Conservation (phyloP, 306 rosid species). For the Dryas octopetala region DNA sequence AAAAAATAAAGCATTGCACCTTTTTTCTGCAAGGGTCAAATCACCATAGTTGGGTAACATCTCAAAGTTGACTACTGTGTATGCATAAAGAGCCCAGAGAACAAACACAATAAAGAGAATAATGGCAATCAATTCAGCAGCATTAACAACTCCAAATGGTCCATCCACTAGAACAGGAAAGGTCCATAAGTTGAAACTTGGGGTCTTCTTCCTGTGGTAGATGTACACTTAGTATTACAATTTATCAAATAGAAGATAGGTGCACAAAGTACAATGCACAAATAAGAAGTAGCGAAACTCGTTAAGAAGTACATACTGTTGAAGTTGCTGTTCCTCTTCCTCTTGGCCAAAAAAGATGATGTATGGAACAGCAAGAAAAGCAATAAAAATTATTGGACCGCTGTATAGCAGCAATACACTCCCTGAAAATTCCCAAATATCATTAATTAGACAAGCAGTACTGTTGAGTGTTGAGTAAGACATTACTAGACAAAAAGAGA, state of each 20-base stretch:
- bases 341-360: constrained; percentile 39
- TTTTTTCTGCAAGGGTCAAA: not conserved
- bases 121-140: constrained; percentile 65
- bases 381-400: constrained; percentile 55
- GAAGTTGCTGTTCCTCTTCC: constrained; percentile 37
- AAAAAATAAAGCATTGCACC: not conserved
- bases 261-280: not conserved
- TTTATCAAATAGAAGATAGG: not conserved
- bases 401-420: constrained; percentile 40
- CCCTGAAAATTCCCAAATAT: constrained; percentile 32
- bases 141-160: constrained; percentile 74
- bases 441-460: no score
- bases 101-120: constrained; percentile 50
- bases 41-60: constrained; percentile 6
- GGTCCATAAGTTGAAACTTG: constrained; percentile 67
- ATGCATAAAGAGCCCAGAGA: constrained; percentile 53
- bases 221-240: not conserved
- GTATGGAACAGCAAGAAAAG: constrained; percentile 57
- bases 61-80: constrained; percentile 19
- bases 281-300: no score
- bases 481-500: not conserved
- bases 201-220: constrained; percentile 47
- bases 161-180: constrained; percentile 70
- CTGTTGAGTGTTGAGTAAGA: no score
- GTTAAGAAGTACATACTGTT: constrained; percentile 35